Percentiles rank a stretch among this genome's conserved stretches.
These are phyloP conservation scores for Candida sonorensis DNA, from an alignment of 805 yeast species.

Conservation along the genomic window DNA sequence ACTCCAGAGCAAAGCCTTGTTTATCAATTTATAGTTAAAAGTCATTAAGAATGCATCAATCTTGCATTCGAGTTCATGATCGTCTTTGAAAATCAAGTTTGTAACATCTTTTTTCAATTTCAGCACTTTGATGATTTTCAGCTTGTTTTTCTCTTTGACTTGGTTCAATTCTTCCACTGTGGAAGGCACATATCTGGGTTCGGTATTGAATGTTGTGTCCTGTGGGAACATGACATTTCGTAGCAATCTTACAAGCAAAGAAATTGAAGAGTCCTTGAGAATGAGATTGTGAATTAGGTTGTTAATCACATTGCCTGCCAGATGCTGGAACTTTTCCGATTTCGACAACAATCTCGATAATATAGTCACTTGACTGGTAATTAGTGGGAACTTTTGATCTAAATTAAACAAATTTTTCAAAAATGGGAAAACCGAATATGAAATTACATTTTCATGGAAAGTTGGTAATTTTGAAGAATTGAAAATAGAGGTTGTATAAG, in stretches of 20 bases:
- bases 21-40: conserved; percentile 32
- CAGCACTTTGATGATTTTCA: conserved; percentile 4
- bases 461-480: conserved; percentile 7
- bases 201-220: conserved; percentile 20
- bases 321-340: conserved; percentile 16
- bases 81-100: conserved; percentile 5
- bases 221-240: conserved; percentile 25
- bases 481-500: conserved; percentile 25
- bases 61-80: conserved; percentile 4
- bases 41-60: conserved; percentile 25
- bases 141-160: conserved; percentile 8
- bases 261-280: conserved; percentile 12
- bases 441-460: conserved; percentile 7
- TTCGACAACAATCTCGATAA: conserved; percentile 4
- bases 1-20: conserved; percentile 36
- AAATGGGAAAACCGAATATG: conserved; percentile 19
- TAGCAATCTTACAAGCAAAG: conserved; percentile 9
- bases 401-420: conserved; percentile 11
- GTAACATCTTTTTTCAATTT: conserved; percentile 3
- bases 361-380: conserved; percentile 6
- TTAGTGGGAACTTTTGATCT: conserved; percentile 12
- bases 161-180: conserved; percentile 20
- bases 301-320: conserved; percentile 19
- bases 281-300: conserved; percentile 19
- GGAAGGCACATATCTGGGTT: conserved; percentile 25